phyloP scores from a whole-genome alignment of 768 basidiomycete genomes.

The Fistulinella prunicolor region DNA sequence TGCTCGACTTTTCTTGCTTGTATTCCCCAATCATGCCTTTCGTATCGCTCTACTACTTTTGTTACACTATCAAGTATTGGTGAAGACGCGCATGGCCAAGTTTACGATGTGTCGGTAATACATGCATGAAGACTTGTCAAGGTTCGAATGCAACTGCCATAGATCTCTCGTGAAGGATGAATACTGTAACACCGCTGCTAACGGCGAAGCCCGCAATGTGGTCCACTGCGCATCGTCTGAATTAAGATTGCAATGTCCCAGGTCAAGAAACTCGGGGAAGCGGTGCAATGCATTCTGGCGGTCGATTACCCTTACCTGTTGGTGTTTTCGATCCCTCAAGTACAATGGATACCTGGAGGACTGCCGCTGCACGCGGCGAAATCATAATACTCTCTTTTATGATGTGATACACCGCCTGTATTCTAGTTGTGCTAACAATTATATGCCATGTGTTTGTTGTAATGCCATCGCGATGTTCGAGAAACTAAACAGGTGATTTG shows the following conservation, averaged over 20 bases:
- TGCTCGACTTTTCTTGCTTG: slow-evolving; percentile 53
- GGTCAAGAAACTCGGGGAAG: slow-evolving; percentile 13
- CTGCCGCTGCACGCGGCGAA: too few species aligned
- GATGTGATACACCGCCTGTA: too few species aligned
- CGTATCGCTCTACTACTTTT: slow-evolving; percentile 48
- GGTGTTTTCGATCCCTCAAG: background rate
- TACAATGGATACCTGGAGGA: slow-evolving; percentile 7
- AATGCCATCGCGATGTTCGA: too few species aligned
- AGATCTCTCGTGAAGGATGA: slow-evolving; percentile 16
- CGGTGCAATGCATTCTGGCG: background rate
- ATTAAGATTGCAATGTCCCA: slow-evolving; percentile 16
- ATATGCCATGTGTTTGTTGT: too few species aligned
- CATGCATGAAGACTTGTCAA: slow-evolving; percentile 33
- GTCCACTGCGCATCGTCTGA: slow-evolving; percentile 15
- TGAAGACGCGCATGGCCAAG: slow-evolving; percentile 38
- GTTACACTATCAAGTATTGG: slow-evolving; percentile 40
- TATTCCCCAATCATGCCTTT: slow-evolving; percentile 34
- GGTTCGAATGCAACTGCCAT: slow-evolving; percentile 21
- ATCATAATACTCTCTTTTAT: too few species aligned
- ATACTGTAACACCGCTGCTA: slow-evolving; percentile 1
- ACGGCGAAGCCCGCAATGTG: slow-evolving; percentile 6
- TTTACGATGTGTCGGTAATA: slow-evolving; percentile 37
- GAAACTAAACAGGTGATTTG: too few species aligned
- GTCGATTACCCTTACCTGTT: background rate
- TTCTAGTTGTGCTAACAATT: too few species aligned